Evolutionary conservation across 106 monocot species (phyloP).

Genomic region (Platanthera guangdongensis): DNA sequence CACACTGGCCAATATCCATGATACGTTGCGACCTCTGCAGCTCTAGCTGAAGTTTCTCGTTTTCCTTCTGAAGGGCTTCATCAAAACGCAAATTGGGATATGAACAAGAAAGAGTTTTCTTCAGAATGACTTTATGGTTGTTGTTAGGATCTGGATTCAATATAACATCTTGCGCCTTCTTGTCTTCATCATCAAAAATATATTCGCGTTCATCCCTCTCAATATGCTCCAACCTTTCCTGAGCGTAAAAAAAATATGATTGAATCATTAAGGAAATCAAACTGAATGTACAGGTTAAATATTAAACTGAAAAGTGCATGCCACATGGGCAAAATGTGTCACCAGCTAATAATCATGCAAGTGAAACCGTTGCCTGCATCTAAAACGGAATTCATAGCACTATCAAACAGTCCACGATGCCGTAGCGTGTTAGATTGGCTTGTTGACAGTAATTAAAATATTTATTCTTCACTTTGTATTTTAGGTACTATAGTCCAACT

Average conservation of each 20-base stretch:
- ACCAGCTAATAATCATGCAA: too few species aligned
- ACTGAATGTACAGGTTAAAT: background rate
- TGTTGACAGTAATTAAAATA: too few species aligned
- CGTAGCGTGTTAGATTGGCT: too few species aligned
- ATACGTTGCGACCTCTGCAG: conserved; percentile 69
- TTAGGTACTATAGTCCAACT: too few species aligned
- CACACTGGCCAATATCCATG: conserved; percentile 64
- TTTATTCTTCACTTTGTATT: too few species aligned
- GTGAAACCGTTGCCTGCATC: too few species aligned
- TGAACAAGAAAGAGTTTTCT: conserved; percentile 72
- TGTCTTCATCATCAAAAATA: conserved; percentile 78
- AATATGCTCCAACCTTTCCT: conserved; percentile 74
- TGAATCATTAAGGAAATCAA: background rate
- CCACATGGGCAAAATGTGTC: too few species aligned
- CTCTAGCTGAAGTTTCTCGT: conserved; percentile 74
- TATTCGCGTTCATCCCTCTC: conserved; percentile 74
- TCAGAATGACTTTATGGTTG: conserved; percentile 43
- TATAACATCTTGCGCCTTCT: conserved; percentile 57
- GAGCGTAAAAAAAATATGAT: background rate
- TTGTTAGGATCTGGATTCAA: conserved; percentile 38
- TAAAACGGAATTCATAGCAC: too few species aligned
- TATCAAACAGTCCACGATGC: too few species aligned
- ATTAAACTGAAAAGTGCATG: too few species aligned
- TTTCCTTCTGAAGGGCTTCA: conserved; percentile 72
- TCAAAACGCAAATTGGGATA: conserved; percentile 70